phyloP scores from a whole-genome alignment of 2,329 filamentous ascomycete genomes.

The Madurella fahalii region DNA sequence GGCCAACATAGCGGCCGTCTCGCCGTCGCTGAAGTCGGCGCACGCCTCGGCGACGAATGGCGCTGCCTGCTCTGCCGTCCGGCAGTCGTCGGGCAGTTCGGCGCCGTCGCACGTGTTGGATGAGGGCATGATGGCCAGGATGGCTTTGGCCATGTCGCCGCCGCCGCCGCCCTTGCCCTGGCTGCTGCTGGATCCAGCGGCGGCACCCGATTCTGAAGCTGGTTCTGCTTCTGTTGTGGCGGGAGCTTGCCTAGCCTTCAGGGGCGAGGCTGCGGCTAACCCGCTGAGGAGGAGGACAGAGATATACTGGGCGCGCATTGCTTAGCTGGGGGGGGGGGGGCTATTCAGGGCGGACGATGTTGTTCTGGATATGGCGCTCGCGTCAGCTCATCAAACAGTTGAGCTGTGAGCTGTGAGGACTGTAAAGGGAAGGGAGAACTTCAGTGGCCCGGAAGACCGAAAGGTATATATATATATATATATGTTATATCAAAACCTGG shows the following conservation, averaged over 20 bases:
- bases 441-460: too few relatives aligned
- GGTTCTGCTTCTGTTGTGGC: neutral
- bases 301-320: conserved; percentile 15
- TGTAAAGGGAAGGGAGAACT: too few relatives aligned
- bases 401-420: neutral
- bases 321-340: neutral
- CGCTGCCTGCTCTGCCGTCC: conserved; percentile 59
- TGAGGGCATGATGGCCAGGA: conserved; percentile 54
- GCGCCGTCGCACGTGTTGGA: conserved; percentile 51
- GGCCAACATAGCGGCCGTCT: conserved; percentile 66
- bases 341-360: neutral
- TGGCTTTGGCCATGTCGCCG: conserved; percentile 27
- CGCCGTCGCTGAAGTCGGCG: conserved; percentile 52
- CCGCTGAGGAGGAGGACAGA: conserved; percentile 28
- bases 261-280: conserved; percentile 26
- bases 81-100: conserved; percentile 54
- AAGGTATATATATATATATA: too few relatives aligned
- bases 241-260: conserved; percentile 26
- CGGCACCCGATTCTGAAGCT: neutral
- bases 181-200: too few relatives aligned
- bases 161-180: neutral
- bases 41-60: conserved; percentile 55
- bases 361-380: neutral
- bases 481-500: too few relatives aligned
- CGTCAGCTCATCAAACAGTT: neutral